Evolutionary conservation across 129 eudicot species (phyloP), one percentile per base, ranked within the genome.

Genomic region (Kitagawia praeruptora): DNA sequence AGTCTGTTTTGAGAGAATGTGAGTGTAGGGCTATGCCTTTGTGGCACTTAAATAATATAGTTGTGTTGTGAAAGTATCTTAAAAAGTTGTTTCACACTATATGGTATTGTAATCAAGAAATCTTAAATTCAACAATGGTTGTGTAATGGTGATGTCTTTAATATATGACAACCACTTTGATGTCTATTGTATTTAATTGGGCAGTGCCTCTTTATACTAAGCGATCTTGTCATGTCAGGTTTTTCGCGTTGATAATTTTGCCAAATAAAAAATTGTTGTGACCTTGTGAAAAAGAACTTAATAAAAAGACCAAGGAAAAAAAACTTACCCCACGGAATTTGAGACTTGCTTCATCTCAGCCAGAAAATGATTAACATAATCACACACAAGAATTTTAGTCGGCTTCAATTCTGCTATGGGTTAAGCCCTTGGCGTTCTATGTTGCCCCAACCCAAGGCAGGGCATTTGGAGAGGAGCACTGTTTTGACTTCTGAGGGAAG

Each of bases 1-100:
- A 87, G 84, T 85, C 88, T 82, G 85, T 87, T 82, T 74, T 83
- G 86, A 75, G 86, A 81, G 82, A 78, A 76, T 18, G 56, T 31
- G 28, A 40, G 63, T 10, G 85, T 86, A 77, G 88, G 82, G 71
- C 84, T 75, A 81, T 75, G 77, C 67, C 44, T 8, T 79, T 77
- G 83, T 81, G 83, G 75, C 74, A 27, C 85, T 82, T 82, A 70
- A 86, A 89, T 84, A 87, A 83, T 89, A 70, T 75, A 69, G 79
- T 63, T 83, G 34, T 70, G 81, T 84, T 75, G 80, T 78, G 72
- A 13, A 75, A 28, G 40, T 78, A 80, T 80, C 64, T 13, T 77
- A 42, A 23, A 48, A 74, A 37, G 86, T 70, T 74, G 80, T 37
- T 86, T 83, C 83, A 51, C 53, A 76, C 72, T 84, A 53, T 81